phyloP scores from a whole-genome alignment of 1,284 basidiomycete genomes.

The Malassezia japonica region DNA sequence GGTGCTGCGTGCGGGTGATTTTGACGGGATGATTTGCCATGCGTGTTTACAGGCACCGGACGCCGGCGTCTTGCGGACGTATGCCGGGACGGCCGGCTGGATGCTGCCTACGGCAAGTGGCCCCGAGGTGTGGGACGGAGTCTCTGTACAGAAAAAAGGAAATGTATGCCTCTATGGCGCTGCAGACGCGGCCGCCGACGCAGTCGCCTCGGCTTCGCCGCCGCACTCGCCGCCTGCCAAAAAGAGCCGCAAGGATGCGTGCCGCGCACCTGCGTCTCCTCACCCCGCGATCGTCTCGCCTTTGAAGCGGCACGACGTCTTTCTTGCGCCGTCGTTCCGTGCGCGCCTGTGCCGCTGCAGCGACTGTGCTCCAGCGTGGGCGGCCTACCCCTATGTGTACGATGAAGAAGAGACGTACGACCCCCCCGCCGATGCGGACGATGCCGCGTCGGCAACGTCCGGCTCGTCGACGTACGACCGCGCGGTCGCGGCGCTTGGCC shows the following conservation, averaged over 20 bases:
- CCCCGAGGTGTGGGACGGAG: neutral
- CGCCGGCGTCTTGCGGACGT: slow-evolving; percentile 24
- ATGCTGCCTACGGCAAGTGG: neutral
- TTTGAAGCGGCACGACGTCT: slow-evolving; percentile 31
- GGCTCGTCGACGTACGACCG: slow-evolving; percentile 47
- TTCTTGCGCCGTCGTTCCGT: slow-evolving; percentile 44
- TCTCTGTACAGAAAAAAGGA: neutral
- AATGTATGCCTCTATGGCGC: neutral
- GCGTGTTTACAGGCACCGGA: slow-evolving; percentile 28
- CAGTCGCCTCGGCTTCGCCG: neutral
- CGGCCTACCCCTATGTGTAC: slow-evolving; percentile 41
- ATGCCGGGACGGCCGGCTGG: slow-evolving; percentile 21
- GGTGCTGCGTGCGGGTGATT: slow-evolving; percentile 28
- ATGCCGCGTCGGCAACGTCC: slow-evolving; percentile 25
- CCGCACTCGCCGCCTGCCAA: too few species aligned
- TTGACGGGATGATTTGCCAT: slow-evolving; percentile 42
- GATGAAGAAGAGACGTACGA: slow-evolving; percentile 49
- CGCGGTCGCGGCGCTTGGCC: slow-evolving; percentile 47
- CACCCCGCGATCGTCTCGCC: neutral
- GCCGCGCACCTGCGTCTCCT: too few species aligned
- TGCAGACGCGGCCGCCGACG: neutral
- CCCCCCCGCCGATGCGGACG: slow-evolving; percentile 33
- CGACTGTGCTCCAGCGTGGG: slow-evolving; percentile 22
- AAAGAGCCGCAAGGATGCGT: too few species aligned
- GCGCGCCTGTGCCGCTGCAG: slow-evolving; percentile 46